Base-by-base conservation (phyloP, 148 eudicot species). In the Silene latifolia region DNA sequence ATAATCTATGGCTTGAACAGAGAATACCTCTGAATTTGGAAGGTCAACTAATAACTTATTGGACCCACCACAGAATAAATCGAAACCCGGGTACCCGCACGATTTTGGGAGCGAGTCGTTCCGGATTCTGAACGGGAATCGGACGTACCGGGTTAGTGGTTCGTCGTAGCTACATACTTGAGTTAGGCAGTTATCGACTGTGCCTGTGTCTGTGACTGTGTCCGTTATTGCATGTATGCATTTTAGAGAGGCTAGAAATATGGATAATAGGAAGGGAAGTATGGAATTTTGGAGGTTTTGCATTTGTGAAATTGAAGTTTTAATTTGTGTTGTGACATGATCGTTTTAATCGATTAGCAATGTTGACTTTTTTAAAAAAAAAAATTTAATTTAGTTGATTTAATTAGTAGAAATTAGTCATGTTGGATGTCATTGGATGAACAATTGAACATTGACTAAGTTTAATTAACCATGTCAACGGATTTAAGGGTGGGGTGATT, bases 21-120 rank as follows among this genome's bases (percentile, higher is more conserved):
- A 68, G 62, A 81, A 81, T 0, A 62, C 13, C 64, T 80, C 83
- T 8, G 77, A 73, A 51, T 81, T 73, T 19, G 75, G 75, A 2
- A 81, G 23, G 62, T 77, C 57, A 11, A 81, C 4, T 17, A 19
- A 18, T 19, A 81, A 17, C 62, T 4, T 63, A 73, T 69, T 3
- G 5, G 46, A n/a, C 17, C 32, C 62, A 56, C 70, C 48, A 77
- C 80, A 81, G 1, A 69, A 11, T 72, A 77, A 77, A 57, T 81
- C 75, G n/a, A 81, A 81, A 48, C 80, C 84, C 2, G 78, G 84
- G 29, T 77, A 81, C 32, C 78, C 80, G n/a, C 84, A 81, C 7
- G 32, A 42, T 18, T 17, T 54, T 13, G 84, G 62, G 20, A 77
- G 71, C 47, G 81, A 68, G 19, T 77, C 80, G 20, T 77, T 77